Base-by-base conservation (phyloP, 1,284 basidiomycete genomes). In the Irpex sp. region DNA sequence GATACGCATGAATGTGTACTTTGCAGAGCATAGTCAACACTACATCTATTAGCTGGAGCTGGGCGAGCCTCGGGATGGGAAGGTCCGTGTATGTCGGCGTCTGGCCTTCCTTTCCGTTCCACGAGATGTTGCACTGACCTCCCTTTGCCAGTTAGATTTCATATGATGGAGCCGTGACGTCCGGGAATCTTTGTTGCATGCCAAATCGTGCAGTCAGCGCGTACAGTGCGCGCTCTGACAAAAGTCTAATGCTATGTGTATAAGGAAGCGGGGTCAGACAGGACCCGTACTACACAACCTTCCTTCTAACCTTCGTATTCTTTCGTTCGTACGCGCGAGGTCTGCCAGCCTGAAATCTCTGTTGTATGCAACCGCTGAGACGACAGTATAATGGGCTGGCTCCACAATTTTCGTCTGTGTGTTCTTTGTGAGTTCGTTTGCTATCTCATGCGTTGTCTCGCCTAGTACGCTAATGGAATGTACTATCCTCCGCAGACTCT, bases 381-480 rank as follows among this genome's bases (percentile, higher is more conserved):
- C 47, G 44, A 31, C 13, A 15, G 13, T 47, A 57, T 52, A 51
- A 59, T 63, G 62, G 59, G 62, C 62, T 40, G 40, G 62, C 54
- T 63, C 57, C 62, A 59, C 40, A 58, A 59, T 48, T 36, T 44
- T 52, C 58, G 62, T 48, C 58, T 59, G 21, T 26, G 47, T 54
- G 40, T 26, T 48, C 58, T 63, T 56, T 56, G 62, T 63, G 52
- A 63, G 62, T 59, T 52, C 49, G 11, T 3, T 19, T 6, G 5
- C 31, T 40, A 13, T 36, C 48, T 59, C 36, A 40, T 37, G 36
- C 31, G 8, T 48, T 49, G 9, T 31, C 3, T 3, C 44, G 56
- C 5, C 11, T 8, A n/a, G n/a, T n/a, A 31, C 21, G 21, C 13
- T 31, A 13, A 56, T 6, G 9, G 31, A 8, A 21, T 21, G 48